These are phyloP conservation scores for Hypomontagnella monticulosa DNA, from an alignment of 495 filamentous ascomycete species.

Conservation along the genomic window DNA sequence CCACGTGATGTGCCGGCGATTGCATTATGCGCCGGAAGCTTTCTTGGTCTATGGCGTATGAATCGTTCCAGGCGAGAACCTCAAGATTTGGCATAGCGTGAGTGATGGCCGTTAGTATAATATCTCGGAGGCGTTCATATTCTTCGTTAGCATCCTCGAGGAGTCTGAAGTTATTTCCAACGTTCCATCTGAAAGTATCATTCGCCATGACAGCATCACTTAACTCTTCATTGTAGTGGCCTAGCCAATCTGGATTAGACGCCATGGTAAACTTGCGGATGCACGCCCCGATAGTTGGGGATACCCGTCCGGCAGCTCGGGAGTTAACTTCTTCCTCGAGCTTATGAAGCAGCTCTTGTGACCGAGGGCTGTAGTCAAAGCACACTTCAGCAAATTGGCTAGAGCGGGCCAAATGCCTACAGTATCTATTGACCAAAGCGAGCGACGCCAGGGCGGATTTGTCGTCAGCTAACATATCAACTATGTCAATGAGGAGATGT, in stretches of 20 bases:
- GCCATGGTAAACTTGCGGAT: not conserved
- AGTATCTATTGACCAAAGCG: conserved; percentile 6
- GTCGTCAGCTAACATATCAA: conserved; percentile 9
- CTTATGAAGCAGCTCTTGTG: not conserved
- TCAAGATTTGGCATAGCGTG: not conserved
- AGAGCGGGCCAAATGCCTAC: conserved; percentile 19
- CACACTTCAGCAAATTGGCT: conserved; percentile 6
- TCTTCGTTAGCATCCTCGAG: too few species aligned
- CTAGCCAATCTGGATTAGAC: not conserved
- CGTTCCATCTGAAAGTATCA: too few species aligned
- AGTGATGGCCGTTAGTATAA: not conserved
- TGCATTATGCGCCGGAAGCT: not conserved
- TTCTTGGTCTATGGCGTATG: not conserved
- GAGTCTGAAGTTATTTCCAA: too few species aligned
- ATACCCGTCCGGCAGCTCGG: not conserved
- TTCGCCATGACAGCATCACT: too few species aligned
- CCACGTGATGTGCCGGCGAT: not conserved
- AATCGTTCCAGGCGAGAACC: not conserved
- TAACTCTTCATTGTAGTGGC: too few species aligned
- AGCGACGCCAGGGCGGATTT: not conserved
- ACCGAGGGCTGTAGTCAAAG: not conserved
- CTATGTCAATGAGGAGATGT: conserved; percentile 9
- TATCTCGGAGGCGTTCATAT: too few species aligned
- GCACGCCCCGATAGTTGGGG: conserved; percentile 2
- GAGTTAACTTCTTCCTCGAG: not conserved